A percentile compares a stretch with the other conserved stretches of the same genome.
Evolutionary conservation across 495 filamentous ascomycete genomes (phyloP).

Genomic region (Cercophora newfieldiana): DNA sequence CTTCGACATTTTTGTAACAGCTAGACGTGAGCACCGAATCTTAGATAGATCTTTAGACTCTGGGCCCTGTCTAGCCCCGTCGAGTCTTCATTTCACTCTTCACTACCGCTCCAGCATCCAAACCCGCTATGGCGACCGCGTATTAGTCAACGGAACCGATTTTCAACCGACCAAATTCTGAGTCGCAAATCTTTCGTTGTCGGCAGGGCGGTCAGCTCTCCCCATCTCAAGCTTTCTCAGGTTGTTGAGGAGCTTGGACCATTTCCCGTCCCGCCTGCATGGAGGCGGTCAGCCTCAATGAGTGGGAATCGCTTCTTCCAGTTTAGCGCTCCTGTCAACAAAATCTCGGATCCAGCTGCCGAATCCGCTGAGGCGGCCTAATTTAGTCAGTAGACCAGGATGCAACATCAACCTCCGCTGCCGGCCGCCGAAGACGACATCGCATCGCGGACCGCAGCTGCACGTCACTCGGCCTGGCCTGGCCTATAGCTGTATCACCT

Average conservation of each 20-base stretch:
- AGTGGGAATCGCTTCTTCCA: background rate
- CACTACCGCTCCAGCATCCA: background rate
- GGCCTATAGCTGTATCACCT: too few relatives aligned
- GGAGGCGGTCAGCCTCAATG: constrained; percentile 22
- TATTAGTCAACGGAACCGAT: background rate
- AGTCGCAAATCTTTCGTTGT: background rate
- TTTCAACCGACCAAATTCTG: background rate
- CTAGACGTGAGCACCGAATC: background rate
- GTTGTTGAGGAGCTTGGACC: constrained; percentile 8
- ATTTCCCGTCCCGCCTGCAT: constrained; percentile 7
- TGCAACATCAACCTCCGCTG: background rate
- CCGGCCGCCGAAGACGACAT: background rate
- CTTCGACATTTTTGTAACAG: background rate
- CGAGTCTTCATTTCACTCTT: background rate
- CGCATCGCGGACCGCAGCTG: too few relatives aligned
- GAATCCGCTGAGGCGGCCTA: constrained; percentile 3
- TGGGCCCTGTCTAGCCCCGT: background rate
- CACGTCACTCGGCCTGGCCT: too few relatives aligned
- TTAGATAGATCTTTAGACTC: background rate
- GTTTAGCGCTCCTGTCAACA: constrained; percentile 27
- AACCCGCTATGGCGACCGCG: background rate
- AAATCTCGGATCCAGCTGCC: constrained; percentile 19
- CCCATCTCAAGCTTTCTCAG: too few relatives aligned
- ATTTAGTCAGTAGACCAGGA: background rate
- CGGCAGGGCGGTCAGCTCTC: constrained; percentile 1